Evolutionary conservation across 1,139 yeast species (phyloP).

Genomic region (Debaryomyces fabryi): DNA sequence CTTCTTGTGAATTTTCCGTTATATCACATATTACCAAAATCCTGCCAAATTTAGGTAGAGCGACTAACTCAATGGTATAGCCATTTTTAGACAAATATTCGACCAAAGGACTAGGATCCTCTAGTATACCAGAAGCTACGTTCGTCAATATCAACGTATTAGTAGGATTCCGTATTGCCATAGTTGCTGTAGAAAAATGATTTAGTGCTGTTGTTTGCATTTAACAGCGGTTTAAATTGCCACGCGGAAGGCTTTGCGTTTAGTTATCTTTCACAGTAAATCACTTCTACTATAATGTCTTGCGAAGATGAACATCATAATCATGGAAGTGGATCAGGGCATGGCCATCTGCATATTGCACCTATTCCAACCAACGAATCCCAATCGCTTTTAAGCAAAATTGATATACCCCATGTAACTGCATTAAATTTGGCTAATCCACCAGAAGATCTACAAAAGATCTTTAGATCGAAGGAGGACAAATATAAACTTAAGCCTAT

Average conservation of each 20-base stretch:
- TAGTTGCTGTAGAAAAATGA: not conserved
- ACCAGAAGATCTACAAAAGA: slow-evolving; percentile 49
- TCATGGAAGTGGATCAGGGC: slow-evolving; percentile 23
- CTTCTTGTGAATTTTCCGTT: slow-evolving; percentile 23
- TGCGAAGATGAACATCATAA: slow-evolving; percentile 42
- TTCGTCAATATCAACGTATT: slow-evolving; percentile 47
- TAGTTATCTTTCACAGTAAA: not conserved
- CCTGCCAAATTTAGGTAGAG: slow-evolving; percentile 39
- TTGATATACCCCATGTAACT: slow-evolving; percentile 62
- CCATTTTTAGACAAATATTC: slow-evolving; percentile 27
- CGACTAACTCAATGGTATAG: slow-evolving; percentile 36
- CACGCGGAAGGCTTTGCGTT: not conserved
- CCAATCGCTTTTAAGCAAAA: slow-evolving; percentile 65
- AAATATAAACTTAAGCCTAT: slow-evolving; percentile 49
- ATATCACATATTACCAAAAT: slow-evolving; percentile 39
- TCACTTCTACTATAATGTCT: slow-evolving; percentile 28
- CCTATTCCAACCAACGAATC: slow-evolving; percentile 75
- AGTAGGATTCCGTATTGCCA: slow-evolving; percentile 27
- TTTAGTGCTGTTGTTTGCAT: not conserved
- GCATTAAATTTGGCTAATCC: slow-evolving; percentile 66
- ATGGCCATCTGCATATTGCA: slow-evolving; percentile 42
- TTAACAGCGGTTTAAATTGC: not conserved
- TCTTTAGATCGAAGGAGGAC: slow-evolving; percentile 50
- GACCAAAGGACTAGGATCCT: slow-evolving; percentile 30
- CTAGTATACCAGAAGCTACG: slow-evolving; percentile 22